Base-by-base conservation (phyloP, 1,139 yeast species). In the Nakaseomyces sp. region DNA sequence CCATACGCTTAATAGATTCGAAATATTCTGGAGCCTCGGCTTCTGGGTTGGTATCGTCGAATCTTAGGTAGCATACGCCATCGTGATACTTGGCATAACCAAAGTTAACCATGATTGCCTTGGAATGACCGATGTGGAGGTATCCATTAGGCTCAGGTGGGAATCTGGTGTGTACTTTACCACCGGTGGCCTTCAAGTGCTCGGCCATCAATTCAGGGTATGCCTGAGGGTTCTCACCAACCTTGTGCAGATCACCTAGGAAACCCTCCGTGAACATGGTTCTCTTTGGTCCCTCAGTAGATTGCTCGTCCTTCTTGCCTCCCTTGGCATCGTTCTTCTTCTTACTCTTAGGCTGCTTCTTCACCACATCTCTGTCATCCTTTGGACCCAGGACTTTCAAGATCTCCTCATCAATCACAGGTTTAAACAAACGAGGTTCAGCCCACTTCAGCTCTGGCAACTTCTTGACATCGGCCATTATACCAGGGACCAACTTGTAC, bases 141-240 rank as follows among this genome's bases (percentile, higher is more conserved):
- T 79, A 91, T 46, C 98, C 98, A 64, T 89, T 89, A 43, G 98
- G 98, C 68, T 91, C 98, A 5, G 98, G 98, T 28, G 99, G 99
- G 71, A 91, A 91, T 62, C 99, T 79, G 1, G 98, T 93, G 58
- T 75, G 80, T 17, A 91, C 97, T 57, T 76, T 72, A 38, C 96
- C 95, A 28, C 76, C 73, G 33, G 95, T 87, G 50, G 77, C 77
- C 45, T 73, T 76, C 55, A 87, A 71, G 63, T 91, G 98, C 50
- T 77, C 82, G 53, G 73, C 73, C 82, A 86, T 81, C 44, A 85
- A 71, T 60, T 86, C 94, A 31, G 95, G 94, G 63, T 74, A 81
- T 54, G 75, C 81, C 70, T 91, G 98, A 37, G 91, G 88, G 63
- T 89, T 91, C 61, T 81, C 96, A 52, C 97, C 98, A 22, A 95